phyloP scores from a whole-genome alignment of 192 early-diverging fungal species.

The Chytriomyces sp. region DNA sequence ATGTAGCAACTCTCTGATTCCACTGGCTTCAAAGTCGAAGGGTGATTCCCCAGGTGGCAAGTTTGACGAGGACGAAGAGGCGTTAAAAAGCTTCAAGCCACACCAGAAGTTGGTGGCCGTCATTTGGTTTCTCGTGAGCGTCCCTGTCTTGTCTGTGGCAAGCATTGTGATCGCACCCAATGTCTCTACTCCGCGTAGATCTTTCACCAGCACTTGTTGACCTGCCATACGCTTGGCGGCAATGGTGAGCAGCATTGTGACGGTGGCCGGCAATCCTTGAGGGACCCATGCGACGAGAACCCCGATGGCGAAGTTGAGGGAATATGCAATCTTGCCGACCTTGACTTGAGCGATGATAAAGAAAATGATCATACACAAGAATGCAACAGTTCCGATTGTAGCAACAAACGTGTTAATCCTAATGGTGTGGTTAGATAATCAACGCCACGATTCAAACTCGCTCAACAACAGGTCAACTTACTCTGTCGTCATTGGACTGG shows the following conservation, averaged over 20 bases:
- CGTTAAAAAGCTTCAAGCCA: constrained; percentile 65
- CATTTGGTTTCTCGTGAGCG: constrained; percentile 95
- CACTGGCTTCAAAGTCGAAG: constrained; percentile 52
- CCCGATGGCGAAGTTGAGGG: constrained; percentile 66
- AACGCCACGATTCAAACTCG: too few relatives aligned
- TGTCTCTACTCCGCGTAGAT: constrained; percentile 94
- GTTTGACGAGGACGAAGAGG: constrained; percentile 3
- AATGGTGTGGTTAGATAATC: neutral
- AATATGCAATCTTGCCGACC: constrained; percentile 6
- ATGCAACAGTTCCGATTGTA: neutral
- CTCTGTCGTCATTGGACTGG: neutral
- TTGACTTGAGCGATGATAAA: constrained; percentile 6
- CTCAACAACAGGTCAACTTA: too few relatives aligned
- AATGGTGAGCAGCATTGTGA: constrained; percentile 90
- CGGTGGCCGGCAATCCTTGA: constrained; percentile 89
- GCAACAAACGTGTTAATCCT: neutral
- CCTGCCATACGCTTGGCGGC: constrained; percentile 92
- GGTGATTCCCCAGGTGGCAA: constrained; percentile 33
- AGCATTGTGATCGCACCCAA: constrained; percentile 83
- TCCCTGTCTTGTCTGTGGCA: constrained; percentile 84
- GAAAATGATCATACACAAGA: constrained; percentile 12
- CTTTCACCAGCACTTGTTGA: constrained; percentile 89
- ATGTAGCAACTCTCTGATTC: constrained; percentile 75
- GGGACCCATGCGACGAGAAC: constrained; percentile 61
- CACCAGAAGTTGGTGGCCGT: constrained; percentile 90